Conservation (phyloP, 129 eudicot species). For the Saussurea involucrata region DNA sequence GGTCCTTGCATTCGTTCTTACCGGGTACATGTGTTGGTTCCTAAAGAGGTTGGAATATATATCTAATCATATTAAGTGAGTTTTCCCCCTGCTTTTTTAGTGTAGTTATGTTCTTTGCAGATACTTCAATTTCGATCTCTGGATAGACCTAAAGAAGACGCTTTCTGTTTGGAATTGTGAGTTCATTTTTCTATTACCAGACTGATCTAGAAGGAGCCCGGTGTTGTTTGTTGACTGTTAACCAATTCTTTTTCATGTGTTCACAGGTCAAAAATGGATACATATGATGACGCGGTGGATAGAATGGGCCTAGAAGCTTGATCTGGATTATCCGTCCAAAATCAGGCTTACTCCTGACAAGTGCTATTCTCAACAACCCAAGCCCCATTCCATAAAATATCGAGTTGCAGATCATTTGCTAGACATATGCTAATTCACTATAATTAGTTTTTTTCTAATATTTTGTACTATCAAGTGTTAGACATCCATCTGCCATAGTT, state of each 20-base stretch:
- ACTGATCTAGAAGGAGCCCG: neutral
- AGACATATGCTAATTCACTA: slow-evolving; percentile 89
- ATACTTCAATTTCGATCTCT: slow-evolving; percentile 78
- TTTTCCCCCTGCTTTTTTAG: neutral
- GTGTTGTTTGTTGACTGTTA: slow-evolving; percentile 6
- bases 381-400: slow-evolving; percentile 72
- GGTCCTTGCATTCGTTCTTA: too few species aligned
- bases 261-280: slow-evolving; percentile 65
- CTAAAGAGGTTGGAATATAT: neutral
- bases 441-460: slow-evolving; percentile 94
- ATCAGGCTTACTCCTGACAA: slow-evolving; percentile 93
- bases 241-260: slow-evolving; percentile 4
- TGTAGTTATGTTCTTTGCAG: slow-evolving; percentile 36
- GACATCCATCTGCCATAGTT: slow-evolving; percentile 93
- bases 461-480: slow-evolving; percentile 86
- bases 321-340: slow-evolving; percentile 80
- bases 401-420: slow-evolving; percentile 68
- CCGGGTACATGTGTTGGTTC: neutral
- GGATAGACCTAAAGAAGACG: slow-evolving; percentile 92
- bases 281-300: slow-evolving; percentile 92
- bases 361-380: slow-evolving; percentile 96
- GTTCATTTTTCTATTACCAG: slow-evolving; percentile 21
- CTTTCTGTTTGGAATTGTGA: slow-evolving; percentile 83
- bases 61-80: neutral
- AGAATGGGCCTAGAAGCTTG: slow-evolving; percentile 64